Conservation (phyloP, 2,329 filamentous ascomycete genomes). For the Cladophialophora exuberans region DNA sequence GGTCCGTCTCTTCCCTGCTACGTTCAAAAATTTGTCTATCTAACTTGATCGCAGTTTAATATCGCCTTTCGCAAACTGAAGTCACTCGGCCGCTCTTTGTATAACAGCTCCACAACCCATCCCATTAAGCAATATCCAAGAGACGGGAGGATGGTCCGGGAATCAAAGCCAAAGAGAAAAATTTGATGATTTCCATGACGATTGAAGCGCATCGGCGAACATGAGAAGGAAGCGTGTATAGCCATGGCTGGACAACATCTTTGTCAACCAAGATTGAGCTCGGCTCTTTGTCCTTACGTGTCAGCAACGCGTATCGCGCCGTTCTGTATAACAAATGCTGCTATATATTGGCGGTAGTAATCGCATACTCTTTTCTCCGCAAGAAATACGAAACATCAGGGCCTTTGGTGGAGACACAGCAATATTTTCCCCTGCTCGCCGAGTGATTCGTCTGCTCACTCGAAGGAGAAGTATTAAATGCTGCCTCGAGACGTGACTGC, state of each 20-base stretch:
- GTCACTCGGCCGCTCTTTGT: constrained; percentile 9
- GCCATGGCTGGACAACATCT: neutral
- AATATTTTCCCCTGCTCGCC: no score
- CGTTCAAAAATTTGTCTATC: neutral
- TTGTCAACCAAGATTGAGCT: no score
- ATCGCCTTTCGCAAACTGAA: constrained; percentile 33
- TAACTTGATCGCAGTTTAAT: constrained; percentile 28
- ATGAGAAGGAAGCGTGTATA: neutral
- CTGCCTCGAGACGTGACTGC: no score
- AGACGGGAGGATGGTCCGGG: neutral
- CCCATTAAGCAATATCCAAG: neutral
- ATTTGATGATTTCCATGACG: neutral
- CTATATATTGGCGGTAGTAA: no score
- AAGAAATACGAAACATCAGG: no score
- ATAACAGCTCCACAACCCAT: constrained; percentile 17
- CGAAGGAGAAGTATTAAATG: no score
- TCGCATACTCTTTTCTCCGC: no score
- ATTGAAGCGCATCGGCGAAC: neutral
- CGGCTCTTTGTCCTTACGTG: no score
- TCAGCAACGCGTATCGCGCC: no score
- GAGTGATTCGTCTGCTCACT: no score
- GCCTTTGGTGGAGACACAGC: no score
- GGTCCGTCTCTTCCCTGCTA: constrained; percentile 50
- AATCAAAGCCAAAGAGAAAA: neutral
- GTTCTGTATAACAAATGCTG: no score